phyloP scores from a whole-genome alignment of 2,329 filamentous ascomycete genomes.

The Xylariaceae sp. region DNA sequence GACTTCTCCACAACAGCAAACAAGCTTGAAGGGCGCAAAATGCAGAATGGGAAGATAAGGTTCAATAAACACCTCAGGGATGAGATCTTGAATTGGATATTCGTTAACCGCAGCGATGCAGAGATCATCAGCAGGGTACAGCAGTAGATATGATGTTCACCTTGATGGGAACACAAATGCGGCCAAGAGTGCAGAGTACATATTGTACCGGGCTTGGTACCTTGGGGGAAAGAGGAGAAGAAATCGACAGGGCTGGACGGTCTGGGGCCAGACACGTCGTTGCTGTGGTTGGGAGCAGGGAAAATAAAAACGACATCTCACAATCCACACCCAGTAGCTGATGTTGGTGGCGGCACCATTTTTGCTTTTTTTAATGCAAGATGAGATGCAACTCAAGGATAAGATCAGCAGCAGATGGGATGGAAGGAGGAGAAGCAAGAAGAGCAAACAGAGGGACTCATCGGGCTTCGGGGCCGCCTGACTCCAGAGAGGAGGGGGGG shows the following conservation, averaged over 20 bases:
- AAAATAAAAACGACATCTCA: slow-evolving; percentile 16
- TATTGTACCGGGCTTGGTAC: not conserved
- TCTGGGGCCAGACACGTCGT: slow-evolving; percentile 3
- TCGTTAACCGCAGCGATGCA: slow-evolving; percentile 10
- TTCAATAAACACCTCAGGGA: slow-evolving; percentile 4
- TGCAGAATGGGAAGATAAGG: not conserved
- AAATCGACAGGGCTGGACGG: slow-evolving; percentile 9
- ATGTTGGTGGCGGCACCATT: slow-evolving; percentile 13
- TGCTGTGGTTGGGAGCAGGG: slow-evolving; percentile 8
- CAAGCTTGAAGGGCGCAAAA: not conserved
- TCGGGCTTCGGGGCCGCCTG: not conserved
- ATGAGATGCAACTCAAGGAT: not conserved
- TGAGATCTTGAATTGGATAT: slow-evolving; percentile 12
- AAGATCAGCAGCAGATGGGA: not conserved
- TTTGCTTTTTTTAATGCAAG: slow-evolving; percentile 16
- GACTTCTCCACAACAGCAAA: not conserved
- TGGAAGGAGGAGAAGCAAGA: not conserved
- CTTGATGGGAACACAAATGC: not conserved
- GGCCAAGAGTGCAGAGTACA: slow-evolving; percentile 3
- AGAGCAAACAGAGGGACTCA: not conserved
- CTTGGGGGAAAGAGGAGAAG: not conserved
- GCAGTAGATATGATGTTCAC: not conserved
- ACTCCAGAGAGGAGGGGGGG: not conserved
- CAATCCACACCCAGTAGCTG: slow-evolving; percentile 8
- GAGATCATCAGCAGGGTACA: slow-evolving; percentile 6